A percentile compares a stretch with the other conserved stretches of the same genome.
These are phyloP conservation scores for Achaetomiella virescens DNA, from an alignment of 495 filamentous ascomycete genomes.

Conservation along the genomic window DNA sequence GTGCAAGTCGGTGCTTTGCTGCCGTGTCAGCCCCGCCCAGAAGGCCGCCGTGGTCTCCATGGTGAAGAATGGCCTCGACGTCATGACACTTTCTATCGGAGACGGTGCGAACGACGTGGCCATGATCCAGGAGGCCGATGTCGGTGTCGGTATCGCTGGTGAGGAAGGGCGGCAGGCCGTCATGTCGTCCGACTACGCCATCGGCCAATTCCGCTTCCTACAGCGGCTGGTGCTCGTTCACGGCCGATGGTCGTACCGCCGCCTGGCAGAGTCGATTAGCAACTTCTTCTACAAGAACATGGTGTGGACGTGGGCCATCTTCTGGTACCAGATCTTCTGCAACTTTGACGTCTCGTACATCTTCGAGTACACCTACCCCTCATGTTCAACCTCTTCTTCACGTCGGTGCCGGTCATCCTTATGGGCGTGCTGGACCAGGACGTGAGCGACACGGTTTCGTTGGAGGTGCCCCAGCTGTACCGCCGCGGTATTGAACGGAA, in stretches of 20 bases:
- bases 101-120: constrained; percentile 99
- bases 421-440: constrained; percentile 98
- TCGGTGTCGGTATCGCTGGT: constrained; percentile 96
- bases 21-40: constrained; percentile 92
- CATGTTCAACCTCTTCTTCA: constrained; percentile 94
- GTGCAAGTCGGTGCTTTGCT: constrained; percentile 95
- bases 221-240: constrained; percentile 90
- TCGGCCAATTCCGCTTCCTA: constrained; percentile 94
- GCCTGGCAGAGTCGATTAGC: constrained; percentile 86
- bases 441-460: constrained; percentile 85
- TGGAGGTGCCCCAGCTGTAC: constrained; percentile 93
- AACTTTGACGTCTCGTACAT: constrained; percentile 94
- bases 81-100: constrained; percentile 94
- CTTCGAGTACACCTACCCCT: constrained; percentile 96
- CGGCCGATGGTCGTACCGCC: constrained; percentile 92
- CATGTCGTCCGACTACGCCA: constrained; percentile 98
- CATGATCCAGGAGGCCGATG: constrained; percentile 99
- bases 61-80: constrained; percentile 86
- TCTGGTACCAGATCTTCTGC: constrained; percentile 97
- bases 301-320: constrained; percentile 94
- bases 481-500: constrained; percentile 91
- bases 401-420: constrained; percentile 88
- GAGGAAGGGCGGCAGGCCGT: constrained; percentile 95
- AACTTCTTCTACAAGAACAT: constrained; percentile 99
- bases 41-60: constrained; percentile 96